These are phyloP conservation scores for Obba rivulosa DNA, from an alignment of 768 basidiomycete species.

Conservation along the genomic window DNA sequence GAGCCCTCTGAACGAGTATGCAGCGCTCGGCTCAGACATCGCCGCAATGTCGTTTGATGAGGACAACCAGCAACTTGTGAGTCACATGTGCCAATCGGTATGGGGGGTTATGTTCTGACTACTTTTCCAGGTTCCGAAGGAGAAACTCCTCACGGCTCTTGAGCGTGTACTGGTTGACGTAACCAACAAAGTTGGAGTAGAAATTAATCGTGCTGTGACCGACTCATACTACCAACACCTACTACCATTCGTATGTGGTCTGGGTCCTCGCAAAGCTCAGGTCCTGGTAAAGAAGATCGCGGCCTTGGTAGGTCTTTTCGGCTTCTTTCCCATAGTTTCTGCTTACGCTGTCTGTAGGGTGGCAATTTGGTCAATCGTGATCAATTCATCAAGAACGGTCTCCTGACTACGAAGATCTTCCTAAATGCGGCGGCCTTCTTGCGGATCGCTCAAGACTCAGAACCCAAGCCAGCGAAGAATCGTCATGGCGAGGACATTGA, in stretches of 20 bases:
- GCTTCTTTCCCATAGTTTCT: background rate
- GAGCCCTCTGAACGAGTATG: constrained; percentile 91
- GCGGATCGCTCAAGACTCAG: constrained; percentile 72
- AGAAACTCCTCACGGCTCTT: constrained; percentile 75
- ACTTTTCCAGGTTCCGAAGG: constrained; percentile 62
- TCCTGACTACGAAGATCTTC: constrained; percentile 85
- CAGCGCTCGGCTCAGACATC: constrained; percentile 83
- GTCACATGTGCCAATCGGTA: background rate
- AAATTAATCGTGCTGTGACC: constrained; percentile 88
- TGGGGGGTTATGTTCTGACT: constrained; percentile 1
- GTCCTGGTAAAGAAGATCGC: constrained; percentile 77
- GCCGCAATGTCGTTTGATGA: constrained; percentile 79
- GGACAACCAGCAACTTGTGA: constrained; percentile 74
- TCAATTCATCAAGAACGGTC: constrained; percentile 76
- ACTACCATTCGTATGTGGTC: constrained; percentile 85
- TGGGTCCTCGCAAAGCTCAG: constrained; percentile 93
- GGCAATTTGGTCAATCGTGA: constrained; percentile 83
- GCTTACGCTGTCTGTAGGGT: constrained; percentile 45
- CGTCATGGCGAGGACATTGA: constrained; percentile 59
- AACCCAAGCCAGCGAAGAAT: constrained; percentile 54
- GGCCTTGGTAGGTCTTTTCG: constrained; percentile 48
- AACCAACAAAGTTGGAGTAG: constrained; percentile 90
- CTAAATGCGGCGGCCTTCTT: constrained; percentile 92
- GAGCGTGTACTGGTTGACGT: constrained; percentile 89
- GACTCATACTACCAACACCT: constrained; percentile 87